phyloP scores from a whole-genome alignment of 2,329 filamentous ascomycete genomes.

The Lasiodiplodia gonubiensis region DNA sequence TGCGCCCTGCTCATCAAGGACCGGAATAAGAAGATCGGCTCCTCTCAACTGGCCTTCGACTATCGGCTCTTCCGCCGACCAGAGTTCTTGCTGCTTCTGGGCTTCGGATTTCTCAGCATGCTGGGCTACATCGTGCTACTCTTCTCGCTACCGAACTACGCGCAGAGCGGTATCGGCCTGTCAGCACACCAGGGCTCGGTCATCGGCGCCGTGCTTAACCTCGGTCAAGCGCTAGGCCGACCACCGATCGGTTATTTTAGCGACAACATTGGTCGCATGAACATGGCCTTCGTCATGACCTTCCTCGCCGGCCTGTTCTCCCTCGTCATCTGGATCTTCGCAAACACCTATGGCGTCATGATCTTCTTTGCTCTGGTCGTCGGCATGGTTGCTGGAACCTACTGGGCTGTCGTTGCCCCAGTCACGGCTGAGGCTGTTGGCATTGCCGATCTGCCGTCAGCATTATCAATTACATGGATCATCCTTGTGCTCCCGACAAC shows the following conservation, averaged over 20 bases:
- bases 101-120: constrained; percentile 73
- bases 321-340: constrained; percentile 75
- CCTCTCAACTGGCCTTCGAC: constrained; percentile 67
- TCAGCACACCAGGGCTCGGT: constrained; percentile 70
- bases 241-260: constrained; percentile 75
- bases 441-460: constrained; percentile 69
- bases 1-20: constrained; percentile 71
- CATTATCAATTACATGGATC: constrained; percentile 74
- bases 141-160: constrained; percentile 77
- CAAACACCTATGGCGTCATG: constrained; percentile 69
- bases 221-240: constrained; percentile 69
- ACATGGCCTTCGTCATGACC: constrained; percentile 71
- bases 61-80: constrained; percentile 63
- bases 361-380: constrained; percentile 72
- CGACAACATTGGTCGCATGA: constrained; percentile 73
- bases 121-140: constrained; percentile 78
- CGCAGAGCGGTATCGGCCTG: constrained; percentile 67
- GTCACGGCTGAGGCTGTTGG: constrained; percentile 78
- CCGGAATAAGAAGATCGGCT: constrained; percentile 62
- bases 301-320: constrained; percentile 68
- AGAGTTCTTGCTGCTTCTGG: constrained; percentile 69
- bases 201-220: constrained; percentile 74
- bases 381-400: constrained; percentile 71
- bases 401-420: constrained; percentile 69
- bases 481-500: constrained; percentile 72